These are phyloP conservation scores for Wallacemonas rigidus DNA, from an alignment of 208 protist genomes.

Conservation along the genomic window DNA sequence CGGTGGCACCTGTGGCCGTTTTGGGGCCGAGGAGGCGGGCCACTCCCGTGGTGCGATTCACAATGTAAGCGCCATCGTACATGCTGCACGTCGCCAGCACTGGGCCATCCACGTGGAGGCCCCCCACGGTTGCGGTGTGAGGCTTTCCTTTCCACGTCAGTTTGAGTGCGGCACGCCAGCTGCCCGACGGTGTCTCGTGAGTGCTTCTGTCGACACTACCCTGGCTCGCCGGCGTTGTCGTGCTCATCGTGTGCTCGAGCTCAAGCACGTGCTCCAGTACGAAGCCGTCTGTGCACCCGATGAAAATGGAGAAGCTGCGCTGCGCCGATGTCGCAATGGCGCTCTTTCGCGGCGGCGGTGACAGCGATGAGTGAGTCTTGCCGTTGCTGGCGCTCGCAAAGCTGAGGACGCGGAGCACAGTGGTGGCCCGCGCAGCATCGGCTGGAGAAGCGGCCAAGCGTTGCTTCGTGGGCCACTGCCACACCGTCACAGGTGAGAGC, in stretches of 20 bases:
- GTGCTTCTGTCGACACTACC: too few relatives aligned
- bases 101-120: constrained; percentile 62
- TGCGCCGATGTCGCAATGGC: not conserved
- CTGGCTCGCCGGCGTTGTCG: too few relatives aligned
- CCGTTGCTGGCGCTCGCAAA: not conserved
- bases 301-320: constrained; percentile 27
- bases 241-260: not conserved
- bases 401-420: constrained; percentile 19
- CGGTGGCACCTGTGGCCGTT: not conserved
- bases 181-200: not conserved
- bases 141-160: constrained; percentile 63
- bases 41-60: constrained; percentile 35
- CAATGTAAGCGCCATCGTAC: constrained; percentile 56
- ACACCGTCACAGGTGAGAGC: constrained; percentile 15
- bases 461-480: constrained; percentile 8
- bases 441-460: constrained; percentile 3
- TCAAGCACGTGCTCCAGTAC: constrained; percentile 49
- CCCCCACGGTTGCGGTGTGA: constrained; percentile 47
- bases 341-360: not conserved
- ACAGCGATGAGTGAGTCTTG: not conserved
- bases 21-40: constrained; percentile 22
- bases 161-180: constrained; percentile 10
- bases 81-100: constrained; percentile 61
- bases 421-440: constrained; percentile 10
- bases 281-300: constrained; percentile 63